phyloP scores from a whole-genome alignment of 805 yeast species.

The Myxozyma kluyveri region DNA sequence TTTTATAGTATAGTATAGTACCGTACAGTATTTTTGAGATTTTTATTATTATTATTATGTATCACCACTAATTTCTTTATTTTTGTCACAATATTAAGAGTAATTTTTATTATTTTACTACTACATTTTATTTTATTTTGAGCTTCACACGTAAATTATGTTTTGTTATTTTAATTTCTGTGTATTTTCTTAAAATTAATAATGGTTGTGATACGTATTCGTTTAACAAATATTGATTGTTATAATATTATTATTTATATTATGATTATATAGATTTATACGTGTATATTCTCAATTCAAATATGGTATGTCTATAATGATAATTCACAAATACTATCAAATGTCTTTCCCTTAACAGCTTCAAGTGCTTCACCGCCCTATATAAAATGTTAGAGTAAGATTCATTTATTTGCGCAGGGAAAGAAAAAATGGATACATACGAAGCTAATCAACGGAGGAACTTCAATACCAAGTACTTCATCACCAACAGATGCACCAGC shows the following conservation, averaged over 20 bases:
- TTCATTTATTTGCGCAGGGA: conserved; percentile 47
- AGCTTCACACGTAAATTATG: neutral
- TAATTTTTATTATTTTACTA: neutral
- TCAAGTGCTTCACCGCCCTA: conserved; percentile 64
- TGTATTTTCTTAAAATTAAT: conserved; percentile 1
- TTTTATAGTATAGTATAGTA: too few species aligned
- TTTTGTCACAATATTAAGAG: neutral
- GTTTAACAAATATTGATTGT: too few species aligned
- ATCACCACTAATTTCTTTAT: too few species aligned
- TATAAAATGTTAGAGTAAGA: too few species aligned
- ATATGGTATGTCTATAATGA: neutral
- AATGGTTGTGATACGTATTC: neutral
- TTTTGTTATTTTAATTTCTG: neutral
- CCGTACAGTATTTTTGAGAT: too few species aligned
- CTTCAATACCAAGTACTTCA: conserved; percentile 61
- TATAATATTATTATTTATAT: neutral
- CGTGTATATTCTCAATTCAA: too few species aligned
- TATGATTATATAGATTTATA: too few species aligned
- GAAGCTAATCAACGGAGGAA: conserved; percentile 71
- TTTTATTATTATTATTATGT: too few species aligned
- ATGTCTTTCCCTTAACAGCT: conserved; percentile 49
- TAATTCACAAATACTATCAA: conserved; percentile 22
- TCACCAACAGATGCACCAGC: conserved; percentile 54
- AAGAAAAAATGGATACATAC: conserved; percentile 54
- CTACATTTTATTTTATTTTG: neutral